Percentiles rank a stretch among this genome's conserved stretches.
Conservation (phyloP, 768 basidiomycete genomes). For the Mycena venus region DNA sequence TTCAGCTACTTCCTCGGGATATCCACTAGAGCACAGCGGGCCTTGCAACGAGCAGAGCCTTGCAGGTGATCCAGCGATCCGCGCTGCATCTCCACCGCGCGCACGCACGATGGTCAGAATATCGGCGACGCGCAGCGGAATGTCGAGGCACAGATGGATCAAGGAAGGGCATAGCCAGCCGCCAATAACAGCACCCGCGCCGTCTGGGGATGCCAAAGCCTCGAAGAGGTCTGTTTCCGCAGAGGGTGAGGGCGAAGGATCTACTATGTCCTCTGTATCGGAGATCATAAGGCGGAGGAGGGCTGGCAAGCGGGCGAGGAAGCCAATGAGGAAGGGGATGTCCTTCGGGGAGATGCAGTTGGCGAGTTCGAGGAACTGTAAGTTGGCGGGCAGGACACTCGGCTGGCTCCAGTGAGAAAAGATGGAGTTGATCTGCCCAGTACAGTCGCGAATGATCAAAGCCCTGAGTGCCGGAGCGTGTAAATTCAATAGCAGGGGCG, state of each 20-base stretch:
- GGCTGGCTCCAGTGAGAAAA: slow-evolving; percentile 46
- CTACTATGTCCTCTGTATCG: slow-evolving; percentile 31
- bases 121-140: slow-evolving; percentile 28
- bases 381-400: slow-evolving; percentile 32
- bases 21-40: slow-evolving; percentile 39
- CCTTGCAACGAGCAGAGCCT: slow-evolving; percentile 40
- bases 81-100: slow-evolving; percentile 19
- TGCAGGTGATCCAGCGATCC: slow-evolving; percentile 3
- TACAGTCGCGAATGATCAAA: slow-evolving; percentile 36
- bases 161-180: slow-evolving; percentile 47
- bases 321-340: slow-evolving; percentile 44
- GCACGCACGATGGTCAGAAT: slow-evolving; percentile 39
- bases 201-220: slow-evolving; percentile 40
- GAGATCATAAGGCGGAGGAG: slow-evolving; percentile 42
- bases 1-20: slow-evolving; percentile 32
- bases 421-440: slow-evolving; percentile 31
- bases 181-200: slow-evolving; percentile 22
- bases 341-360: slow-evolving; percentile 37
- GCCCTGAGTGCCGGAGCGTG: slow-evolving; percentile 40
- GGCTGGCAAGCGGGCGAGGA: slow-evolving; percentile 43
- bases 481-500: slow-evolving; percentile 37
- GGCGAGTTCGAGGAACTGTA: slow-evolving; percentile 45
- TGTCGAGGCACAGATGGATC: slow-evolving; percentile 38
- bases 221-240: slow-evolving; percentile 34
- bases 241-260: background rate